A percentile compares a stretch with the other conserved stretches of the same genome.
Conservation (phyloP, 202 grass and related monocot genomes). For the Panicum hallii region DNA sequence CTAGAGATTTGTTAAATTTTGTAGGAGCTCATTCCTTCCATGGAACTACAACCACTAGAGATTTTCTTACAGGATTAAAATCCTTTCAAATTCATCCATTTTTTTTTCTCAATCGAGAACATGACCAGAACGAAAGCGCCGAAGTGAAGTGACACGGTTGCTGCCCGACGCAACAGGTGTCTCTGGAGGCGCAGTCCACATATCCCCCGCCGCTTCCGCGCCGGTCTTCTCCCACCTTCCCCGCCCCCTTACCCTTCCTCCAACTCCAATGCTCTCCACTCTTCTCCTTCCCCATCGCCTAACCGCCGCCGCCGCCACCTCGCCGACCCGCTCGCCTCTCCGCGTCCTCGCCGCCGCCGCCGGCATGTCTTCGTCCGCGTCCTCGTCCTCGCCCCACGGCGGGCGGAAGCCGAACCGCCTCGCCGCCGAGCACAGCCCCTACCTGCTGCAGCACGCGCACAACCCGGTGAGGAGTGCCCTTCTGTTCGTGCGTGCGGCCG, state of each 20-base stretch:
- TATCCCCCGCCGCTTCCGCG: conserved; percentile 39
- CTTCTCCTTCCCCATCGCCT: conserved; percentile 28
- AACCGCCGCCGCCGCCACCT: not conserved
- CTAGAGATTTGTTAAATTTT: no score
- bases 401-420: conserved; percentile 73
- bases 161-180: not conserved
- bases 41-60: no score
- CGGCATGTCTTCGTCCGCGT: conserved; percentile 52
- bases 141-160: not conserved
- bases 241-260: conserved; percentile 8
- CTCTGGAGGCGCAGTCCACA: conserved; percentile 23
- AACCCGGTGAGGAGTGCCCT: conserved; percentile 65
- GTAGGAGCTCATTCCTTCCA: no score
- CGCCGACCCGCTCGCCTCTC: not conserved
- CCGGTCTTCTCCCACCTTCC: conserved; percentile 50
- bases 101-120: not conserved
- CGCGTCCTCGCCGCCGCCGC: conserved; percentile 22
- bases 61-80: not conserved
- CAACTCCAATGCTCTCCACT: conserved; percentile 42
- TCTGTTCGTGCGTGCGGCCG: not conserved
- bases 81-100: not conserved
- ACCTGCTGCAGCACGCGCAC: conserved; percentile 97
- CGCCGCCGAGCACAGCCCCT: conserved; percentile 91
- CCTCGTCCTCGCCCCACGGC: conserved; percentile 49
- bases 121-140: not conserved